These are phyloP conservation scores for Cruciata laevipes DNA, from an alignment of 257 asterid genomes.

Conservation along the genomic window DNA sequence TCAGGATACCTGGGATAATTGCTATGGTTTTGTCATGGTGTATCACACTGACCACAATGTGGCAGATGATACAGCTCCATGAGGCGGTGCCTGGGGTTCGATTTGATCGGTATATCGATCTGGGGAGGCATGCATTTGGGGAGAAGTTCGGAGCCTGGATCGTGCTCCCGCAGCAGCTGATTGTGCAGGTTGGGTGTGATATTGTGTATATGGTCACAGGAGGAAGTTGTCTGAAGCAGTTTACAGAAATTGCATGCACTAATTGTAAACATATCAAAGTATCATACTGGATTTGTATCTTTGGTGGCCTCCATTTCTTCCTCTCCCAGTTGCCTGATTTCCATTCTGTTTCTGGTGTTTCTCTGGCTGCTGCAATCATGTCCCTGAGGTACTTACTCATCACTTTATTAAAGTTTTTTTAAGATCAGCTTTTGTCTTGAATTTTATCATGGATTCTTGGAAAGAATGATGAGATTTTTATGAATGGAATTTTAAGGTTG, in stretches of 20 bases:
- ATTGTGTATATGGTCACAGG: conserved; percentile 92
- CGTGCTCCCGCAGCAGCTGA: conserved; percentile 83
- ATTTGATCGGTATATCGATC: conserved; percentile 64
- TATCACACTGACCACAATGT: conserved; percentile 74
- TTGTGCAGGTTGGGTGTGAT: conserved; percentile 86
- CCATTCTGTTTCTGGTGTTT: conserved; percentile 74
- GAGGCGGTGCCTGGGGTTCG: conserved; percentile 78
- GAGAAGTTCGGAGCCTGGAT: conserved; percentile 70
- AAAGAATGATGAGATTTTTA: not conserved
- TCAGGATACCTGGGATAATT: conserved; percentile 84
- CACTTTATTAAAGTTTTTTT: not conserved
- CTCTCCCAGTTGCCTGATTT: conserved; percentile 82
- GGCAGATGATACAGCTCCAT: conserved; percentile 89
- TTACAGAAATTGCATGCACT: conserved; percentile 61
- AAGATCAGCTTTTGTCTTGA: not conserved
- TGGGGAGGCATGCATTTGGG: conserved; percentile 70
- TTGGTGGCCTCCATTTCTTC: conserved; percentile 75
- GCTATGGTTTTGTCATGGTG: conserved; percentile 71
- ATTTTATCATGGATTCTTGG: not conserved
- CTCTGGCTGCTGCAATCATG: conserved; percentile 88
- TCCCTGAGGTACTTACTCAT: conserved; percentile 47
- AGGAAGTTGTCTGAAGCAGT: conserved; percentile 69
- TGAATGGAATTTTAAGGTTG: conserved; percentile 3
- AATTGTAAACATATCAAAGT: conserved; percentile 49
- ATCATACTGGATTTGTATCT: conserved; percentile 88